These are phyloP conservation scores for Trifolium pratense DNA, from an alignment of 306 rosid species.

Conservation along the genomic window DNA sequence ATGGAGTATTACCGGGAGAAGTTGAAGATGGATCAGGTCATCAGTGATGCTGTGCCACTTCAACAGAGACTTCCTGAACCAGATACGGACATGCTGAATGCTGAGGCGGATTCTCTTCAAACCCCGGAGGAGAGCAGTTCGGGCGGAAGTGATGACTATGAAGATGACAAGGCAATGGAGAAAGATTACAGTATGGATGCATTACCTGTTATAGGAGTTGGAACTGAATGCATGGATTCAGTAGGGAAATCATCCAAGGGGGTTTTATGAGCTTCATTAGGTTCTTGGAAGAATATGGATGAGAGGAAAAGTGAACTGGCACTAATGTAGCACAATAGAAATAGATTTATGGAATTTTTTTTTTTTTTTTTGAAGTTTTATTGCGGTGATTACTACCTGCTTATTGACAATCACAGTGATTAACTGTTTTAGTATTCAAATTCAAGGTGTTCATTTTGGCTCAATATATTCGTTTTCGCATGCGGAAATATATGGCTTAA, in stretches of 20 bases:
- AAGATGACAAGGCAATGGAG: slow-evolving; percentile 46
- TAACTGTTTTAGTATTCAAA: not conserved
- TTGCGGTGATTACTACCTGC: not conserved
- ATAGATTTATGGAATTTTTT: not conserved
- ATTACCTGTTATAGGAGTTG: slow-evolving; percentile 38
- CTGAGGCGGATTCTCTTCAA: slow-evolving; percentile 49
- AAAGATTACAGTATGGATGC: slow-evolving; percentile 47
- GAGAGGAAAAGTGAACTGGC: not conserved
- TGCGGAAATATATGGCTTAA: slow-evolving; percentile 5
- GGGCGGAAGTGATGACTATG: slow-evolving; percentile 62
- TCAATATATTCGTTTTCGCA: slow-evolving; percentile 22
- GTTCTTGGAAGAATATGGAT: too few relatives aligned
- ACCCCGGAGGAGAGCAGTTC: slow-evolving; percentile 60
- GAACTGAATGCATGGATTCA: slow-evolving; percentile 45
- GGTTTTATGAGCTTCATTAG: slow-evolving; percentile 36
- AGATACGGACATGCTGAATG: slow-evolving; percentile 49
- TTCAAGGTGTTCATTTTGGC: slow-evolving; percentile 29
- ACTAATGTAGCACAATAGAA: slow-evolving; percentile 31
- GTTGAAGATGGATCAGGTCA: slow-evolving; percentile 55
- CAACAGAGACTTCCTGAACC: slow-evolving; percentile 69
- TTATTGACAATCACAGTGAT: too few relatives aligned
- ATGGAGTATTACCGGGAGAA: slow-evolving; percentile 84
- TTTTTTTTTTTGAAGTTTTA: not conserved
- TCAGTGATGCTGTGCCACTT: slow-evolving; percentile 77
- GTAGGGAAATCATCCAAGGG: slow-evolving; percentile 44